phyloP scores from a whole-genome alignment of 352 stramenopile species.

The Phytopythium oedochilum region DNA sequence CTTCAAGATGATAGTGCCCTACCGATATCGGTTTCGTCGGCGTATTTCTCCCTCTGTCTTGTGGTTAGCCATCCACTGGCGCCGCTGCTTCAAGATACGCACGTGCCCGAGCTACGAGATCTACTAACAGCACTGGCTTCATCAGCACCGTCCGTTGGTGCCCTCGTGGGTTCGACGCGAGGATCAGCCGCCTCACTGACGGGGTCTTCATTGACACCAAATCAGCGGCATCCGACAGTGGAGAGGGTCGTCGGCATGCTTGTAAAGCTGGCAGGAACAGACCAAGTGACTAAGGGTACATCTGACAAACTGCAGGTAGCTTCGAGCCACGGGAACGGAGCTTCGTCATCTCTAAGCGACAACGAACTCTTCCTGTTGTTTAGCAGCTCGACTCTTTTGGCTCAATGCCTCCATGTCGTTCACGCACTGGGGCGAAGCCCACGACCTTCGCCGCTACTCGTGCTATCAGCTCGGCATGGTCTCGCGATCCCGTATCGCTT shows the following conservation, averaged over 20 bases:
- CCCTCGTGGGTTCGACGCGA: background rate
- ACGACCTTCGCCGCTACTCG: conserved; percentile 9
- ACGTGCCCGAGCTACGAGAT: conserved; percentile 12
- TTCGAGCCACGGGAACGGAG: background rate
- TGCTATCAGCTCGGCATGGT: conserved; percentile 16
- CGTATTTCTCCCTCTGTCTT: conserved; percentile 42
- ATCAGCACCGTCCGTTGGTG: background rate
- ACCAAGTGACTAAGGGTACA: background rate
- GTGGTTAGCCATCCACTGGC: conserved; percentile 11
- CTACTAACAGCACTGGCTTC: conserved; percentile 13
- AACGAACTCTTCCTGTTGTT: conserved; percentile 18
- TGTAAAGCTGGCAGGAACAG: conserved; percentile 9
- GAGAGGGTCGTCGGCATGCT: conserved; percentile 11
- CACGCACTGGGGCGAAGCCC: conserved; percentile 23
- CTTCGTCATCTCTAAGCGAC: background rate
- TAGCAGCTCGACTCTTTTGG: conserved; percentile 27
- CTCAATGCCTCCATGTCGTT: conserved; percentile 27
- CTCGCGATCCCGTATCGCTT: conserved; percentile 15
- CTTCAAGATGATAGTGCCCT: conserved; percentile 20
- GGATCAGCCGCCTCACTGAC: background rate
- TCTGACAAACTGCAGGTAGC: background rate
- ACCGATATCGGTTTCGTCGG: conserved; percentile 21
- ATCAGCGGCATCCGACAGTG: background rate
- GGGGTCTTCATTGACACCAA: background rate
- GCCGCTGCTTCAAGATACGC: conserved; percentile 10